phyloP scores from a whole-genome alignment of 2,329 filamentous ascomycete species.

The Botrytis medusae region DNA sequence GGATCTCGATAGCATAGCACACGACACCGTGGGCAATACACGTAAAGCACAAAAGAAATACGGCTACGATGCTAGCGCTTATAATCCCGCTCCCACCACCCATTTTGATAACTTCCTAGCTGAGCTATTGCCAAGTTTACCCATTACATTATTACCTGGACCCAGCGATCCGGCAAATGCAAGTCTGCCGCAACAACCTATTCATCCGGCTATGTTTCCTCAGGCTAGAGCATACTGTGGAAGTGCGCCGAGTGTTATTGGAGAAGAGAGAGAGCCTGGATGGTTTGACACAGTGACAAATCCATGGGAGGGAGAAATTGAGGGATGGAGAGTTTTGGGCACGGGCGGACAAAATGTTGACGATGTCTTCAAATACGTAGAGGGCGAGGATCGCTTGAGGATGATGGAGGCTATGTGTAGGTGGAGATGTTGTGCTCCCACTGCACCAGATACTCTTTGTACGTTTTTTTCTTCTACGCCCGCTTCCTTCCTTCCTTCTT shows the following conservation, averaged over 20 bases:
- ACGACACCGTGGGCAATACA: conserved; percentile 38
- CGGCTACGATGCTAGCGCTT: conserved; percentile 85
- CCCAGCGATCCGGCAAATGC: conserved; percentile 83
- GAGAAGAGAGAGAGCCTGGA: conserved; percentile 50
- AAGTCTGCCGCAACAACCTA: conserved; percentile 86
- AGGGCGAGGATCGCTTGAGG: conserved; percentile 71
- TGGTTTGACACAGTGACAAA: conserved; percentile 93
- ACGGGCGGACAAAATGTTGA: conserved; percentile 91
- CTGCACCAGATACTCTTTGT: conserved; percentile 94
- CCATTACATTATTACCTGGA: conserved; percentile 86
- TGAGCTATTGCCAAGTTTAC: conserved; percentile 78
- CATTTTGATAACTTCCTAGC: conserved; percentile 82
- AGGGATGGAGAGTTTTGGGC: conserved; percentile 84
- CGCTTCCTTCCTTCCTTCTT: neutral
- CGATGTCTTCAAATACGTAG: conserved; percentile 89
- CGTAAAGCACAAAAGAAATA: conserved; percentile 70
- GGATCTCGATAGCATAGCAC: conserved; percentile 34
- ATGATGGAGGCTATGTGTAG: conserved; percentile 95
- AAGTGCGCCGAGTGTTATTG: conserved; percentile 31
- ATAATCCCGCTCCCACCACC: conserved; percentile 82
- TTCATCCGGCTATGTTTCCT: conserved; percentile 91
- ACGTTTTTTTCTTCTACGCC: conserved; percentile 44
- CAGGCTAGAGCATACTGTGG: conserved; percentile 62
- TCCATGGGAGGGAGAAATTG: conserved; percentile 86
- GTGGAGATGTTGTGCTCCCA: conserved; percentile 89